These are phyloP conservation scores for Aspergillus caelatus DNA, from an alignment of 2,329 filamentous ascomycete genomes.

Conservation along the genomic window DNA sequence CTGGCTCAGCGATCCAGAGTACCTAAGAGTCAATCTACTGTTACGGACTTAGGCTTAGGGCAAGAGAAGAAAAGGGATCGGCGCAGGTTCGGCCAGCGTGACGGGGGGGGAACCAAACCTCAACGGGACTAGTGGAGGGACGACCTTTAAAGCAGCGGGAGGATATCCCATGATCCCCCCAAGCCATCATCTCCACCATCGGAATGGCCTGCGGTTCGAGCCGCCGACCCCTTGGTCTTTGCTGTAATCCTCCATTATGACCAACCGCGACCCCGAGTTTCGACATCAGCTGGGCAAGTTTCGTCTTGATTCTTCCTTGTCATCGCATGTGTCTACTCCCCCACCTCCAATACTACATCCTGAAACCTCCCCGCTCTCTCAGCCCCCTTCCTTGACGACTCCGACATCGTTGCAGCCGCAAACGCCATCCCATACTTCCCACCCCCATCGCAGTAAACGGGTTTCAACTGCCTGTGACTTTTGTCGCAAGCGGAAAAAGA, in stretches of 20 bases:
- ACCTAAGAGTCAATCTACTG: no score
- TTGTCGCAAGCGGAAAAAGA: constrained; percentile 45
- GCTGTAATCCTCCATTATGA: constrained; percentile 20
- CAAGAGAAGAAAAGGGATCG: not conserved
- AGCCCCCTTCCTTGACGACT: constrained; percentile 4
- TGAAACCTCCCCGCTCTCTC: constrained; percentile 9
- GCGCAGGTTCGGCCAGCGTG: not conserved
- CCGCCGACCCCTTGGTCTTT: constrained; percentile 25
- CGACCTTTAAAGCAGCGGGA: not conserved
- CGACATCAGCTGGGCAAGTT: constrained; percentile 28
- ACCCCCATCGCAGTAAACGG: constrained; percentile 34
- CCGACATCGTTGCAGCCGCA: constrained; percentile 16
- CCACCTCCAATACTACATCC: constrained; percentile 4
- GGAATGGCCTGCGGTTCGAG: constrained; percentile 36
- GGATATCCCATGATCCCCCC: not conserved
- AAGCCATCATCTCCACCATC: constrained; percentile 10
- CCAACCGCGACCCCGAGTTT: constrained; percentile 26
- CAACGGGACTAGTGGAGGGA: not conserved
- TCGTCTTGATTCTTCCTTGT: constrained; percentile 21
- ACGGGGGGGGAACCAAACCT: not conserved
- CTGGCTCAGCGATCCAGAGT: not conserved
- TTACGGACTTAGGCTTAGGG: no score
- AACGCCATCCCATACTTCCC: constrained; percentile 7
- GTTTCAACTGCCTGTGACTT: constrained; percentile 46
- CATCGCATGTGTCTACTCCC: constrained; percentile 2